These are phyloP conservation scores for Zalaria sp. DNA, from an alignment of 2,329 filamentous ascomycete genomes.

Conservation along the genomic window DNA sequence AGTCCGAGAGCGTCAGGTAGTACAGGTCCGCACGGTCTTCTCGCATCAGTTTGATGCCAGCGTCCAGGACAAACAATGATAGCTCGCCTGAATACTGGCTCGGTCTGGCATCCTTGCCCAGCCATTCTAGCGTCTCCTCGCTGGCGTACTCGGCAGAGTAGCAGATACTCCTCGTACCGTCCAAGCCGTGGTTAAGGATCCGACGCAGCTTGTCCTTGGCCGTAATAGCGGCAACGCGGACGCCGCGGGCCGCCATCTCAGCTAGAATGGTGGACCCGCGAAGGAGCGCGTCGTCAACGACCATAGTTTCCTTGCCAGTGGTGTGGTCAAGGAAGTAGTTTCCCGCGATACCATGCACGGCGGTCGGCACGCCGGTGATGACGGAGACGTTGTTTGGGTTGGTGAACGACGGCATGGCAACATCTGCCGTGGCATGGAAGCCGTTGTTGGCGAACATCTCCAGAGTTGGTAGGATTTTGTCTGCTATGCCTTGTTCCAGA, in stretches of 20 bases:
- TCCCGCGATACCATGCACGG: constrained; percentile 27
- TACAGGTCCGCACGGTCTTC: constrained; percentile 25
- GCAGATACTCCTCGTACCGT: constrained; percentile 19
- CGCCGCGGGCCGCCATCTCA: constrained; percentile 23
- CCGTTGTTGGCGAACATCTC: constrained; percentile 13
- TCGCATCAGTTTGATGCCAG: constrained; percentile 26
- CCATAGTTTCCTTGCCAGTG: constrained; percentile 26
- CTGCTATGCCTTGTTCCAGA: constrained; percentile 19
- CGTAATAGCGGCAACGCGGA: constrained; percentile 28
- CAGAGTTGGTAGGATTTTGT: constrained; percentile 22
- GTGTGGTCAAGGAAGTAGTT: constrained; percentile 29
- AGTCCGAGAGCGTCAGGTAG: constrained; percentile 32
- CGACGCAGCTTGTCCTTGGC: constrained; percentile 31
- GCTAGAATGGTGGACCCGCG: constrained; percentile 28
- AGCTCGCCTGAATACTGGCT: constrained; percentile 30
- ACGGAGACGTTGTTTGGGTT: constrained; percentile 33
- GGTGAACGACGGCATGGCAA: constrained; percentile 30
- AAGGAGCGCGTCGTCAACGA: constrained; percentile 26
- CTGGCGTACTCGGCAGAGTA: constrained; percentile 24
- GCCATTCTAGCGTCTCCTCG: constrained; percentile 19
- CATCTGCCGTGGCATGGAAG: constrained; percentile 25
- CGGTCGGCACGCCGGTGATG: constrained; percentile 27
- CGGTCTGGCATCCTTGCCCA: constrained; percentile 20
- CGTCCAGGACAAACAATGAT: constrained; percentile 29
- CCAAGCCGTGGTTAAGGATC: constrained; percentile 25